Evolutionary conservation across 2,329 filamentous ascomycete species (phyloP).

Genomic region (Scolecobasidium constrictum): DNA sequence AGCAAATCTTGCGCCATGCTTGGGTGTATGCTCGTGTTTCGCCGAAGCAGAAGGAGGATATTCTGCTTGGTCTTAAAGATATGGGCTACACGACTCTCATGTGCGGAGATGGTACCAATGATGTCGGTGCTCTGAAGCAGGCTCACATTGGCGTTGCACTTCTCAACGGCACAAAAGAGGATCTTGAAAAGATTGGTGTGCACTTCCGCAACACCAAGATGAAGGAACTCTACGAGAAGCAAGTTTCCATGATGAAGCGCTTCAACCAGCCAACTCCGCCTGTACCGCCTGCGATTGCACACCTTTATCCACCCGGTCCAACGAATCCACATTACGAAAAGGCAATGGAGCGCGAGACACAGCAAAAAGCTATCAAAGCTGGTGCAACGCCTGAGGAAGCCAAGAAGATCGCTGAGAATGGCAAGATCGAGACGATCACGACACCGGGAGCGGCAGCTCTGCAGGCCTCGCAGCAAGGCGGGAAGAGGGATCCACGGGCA

Average conservation of each 20-base stretch:
- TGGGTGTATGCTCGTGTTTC: conserved; percentile 99
- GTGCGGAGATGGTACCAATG: conserved; percentile 97
- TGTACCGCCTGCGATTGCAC: conserved; percentile 82
- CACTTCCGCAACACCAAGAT: conserved; percentile 92
- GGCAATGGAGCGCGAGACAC: conserved; percentile 76
- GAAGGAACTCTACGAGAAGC: conserved; percentile 98
- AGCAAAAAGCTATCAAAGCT: conserved; percentile 58
- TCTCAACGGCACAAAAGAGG: conserved; percentile 86
- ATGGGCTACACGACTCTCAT: conserved; percentile 97
- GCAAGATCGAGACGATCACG: conserved; percentile 24
- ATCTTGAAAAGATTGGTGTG: conserved; percentile 83
- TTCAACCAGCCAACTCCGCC: conserved; percentile 94
- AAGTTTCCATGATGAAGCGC: conserved; percentile 77
- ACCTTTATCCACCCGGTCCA: conserved; percentile 84
- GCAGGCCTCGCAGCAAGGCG: conserved; percentile 45
- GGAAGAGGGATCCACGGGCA: conserved; percentile 9
- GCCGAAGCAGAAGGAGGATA: conserved; percentile 97
- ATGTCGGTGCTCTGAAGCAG: conserved; percentile 95
- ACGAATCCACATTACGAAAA: conserved; percentile 90
- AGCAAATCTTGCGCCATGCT: conserved; percentile 70
- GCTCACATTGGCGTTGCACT: conserved; percentile 94
- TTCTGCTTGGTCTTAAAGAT: conserved; percentile 90
- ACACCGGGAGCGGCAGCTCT: conserved; percentile 53
- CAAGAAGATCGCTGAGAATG: conserved; percentile 6
- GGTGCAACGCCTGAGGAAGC: conserved; percentile 26